phyloP scores from a whole-genome alignment of 345 rosid genomes.

The Adansonia digitata region DNA sequence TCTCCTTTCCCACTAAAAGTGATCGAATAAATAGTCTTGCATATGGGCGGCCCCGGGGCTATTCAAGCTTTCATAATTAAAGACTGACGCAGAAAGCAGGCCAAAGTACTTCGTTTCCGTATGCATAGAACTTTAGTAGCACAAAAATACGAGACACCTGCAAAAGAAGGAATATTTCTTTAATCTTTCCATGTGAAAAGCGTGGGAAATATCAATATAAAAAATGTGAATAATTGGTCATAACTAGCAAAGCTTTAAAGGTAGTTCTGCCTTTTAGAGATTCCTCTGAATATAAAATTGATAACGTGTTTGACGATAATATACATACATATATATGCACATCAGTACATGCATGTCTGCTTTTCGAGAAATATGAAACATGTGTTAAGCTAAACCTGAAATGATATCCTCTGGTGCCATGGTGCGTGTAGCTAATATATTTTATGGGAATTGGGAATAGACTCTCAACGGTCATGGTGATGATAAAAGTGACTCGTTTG shows the following conservation, averaged over 20 bases:
- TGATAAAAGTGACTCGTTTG: not conserved
- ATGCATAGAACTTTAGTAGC: not conserved
- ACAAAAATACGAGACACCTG: not conserved
- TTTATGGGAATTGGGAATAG: too few species aligned
- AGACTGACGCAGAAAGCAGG: not conserved
- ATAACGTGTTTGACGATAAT: not conserved
- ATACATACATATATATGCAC: too few species aligned
- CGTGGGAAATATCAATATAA: not conserved
- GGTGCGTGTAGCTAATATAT: not conserved
- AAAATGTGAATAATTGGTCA: slow-evolving; percentile 3
- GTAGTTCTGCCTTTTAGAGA: not conserved
- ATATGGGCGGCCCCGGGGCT: not conserved
- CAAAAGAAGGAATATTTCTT: slow-evolving; percentile 5
- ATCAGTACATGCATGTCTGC: not conserved
- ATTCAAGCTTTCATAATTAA: slow-evolving; percentile 8
- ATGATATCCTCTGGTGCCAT: not conserved
- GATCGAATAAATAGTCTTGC: too few species aligned
- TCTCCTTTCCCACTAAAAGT: not conserved
- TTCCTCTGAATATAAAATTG: not conserved
- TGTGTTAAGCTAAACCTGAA: not conserved
- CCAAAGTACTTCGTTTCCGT: not conserved
- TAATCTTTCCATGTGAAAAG: not conserved
- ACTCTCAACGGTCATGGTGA: not conserved
- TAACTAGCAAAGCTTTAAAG: not conserved
- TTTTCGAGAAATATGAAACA: not conserved